phyloP scores from a whole-genome alignment of 805 yeast genomes.

The Suhomyces vadensis region DNA sequence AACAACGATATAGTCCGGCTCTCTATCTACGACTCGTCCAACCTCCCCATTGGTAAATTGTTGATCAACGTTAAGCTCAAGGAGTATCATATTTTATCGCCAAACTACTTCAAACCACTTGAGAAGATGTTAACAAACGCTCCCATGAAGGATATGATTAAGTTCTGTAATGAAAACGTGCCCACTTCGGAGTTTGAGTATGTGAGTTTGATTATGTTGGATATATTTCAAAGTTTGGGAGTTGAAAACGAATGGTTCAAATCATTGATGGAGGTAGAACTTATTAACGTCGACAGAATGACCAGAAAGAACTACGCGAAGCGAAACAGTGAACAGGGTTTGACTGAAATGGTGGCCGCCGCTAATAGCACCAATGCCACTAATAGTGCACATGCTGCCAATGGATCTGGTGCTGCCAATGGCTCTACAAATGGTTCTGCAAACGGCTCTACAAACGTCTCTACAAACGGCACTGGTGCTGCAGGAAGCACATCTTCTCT shows the following conservation, averaged over 20 bases:
- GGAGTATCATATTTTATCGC: slow-evolving; percentile 61
- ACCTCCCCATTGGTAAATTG: slow-evolving; percentile 57
- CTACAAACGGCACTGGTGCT: too few relatives aligned
- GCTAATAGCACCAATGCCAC: slow-evolving; percentile 14
- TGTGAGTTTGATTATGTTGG: slow-evolving; percentile 60
- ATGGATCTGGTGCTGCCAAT: slow-evolving; percentile 6
- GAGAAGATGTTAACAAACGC: slow-evolving; percentile 60
- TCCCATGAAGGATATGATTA: slow-evolving; percentile 53
- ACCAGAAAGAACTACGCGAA: slow-evolving; percentile 44
- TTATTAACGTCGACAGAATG: slow-evolving; percentile 47
- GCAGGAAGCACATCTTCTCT: slow-evolving; percentile 16
- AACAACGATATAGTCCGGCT: slow-evolving; percentile 44
- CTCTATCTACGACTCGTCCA: slow-evolving; percentile 43
- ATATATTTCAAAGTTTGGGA: slow-evolving; percentile 70
- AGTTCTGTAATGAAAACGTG: slow-evolving; percentile 43
- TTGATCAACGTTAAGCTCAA: slow-evolving; percentile 50
- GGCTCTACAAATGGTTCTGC: slow-evolving; percentile 5
- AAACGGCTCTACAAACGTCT: slow-evolving; percentile 3
- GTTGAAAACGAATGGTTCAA: slow-evolving; percentile 74
- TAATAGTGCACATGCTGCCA: slow-evolving; percentile 2
- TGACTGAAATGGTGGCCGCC: too few relatives aligned
- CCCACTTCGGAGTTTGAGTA: slow-evolving; percentile 50
- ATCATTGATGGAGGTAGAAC: slow-evolving; percentile 66
- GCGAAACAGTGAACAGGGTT: slow-evolving; percentile 14
- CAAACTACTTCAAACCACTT: slow-evolving; percentile 58